Conservation (phyloP, 208 protist species). For the Trypanosoma scelopori region DNA sequence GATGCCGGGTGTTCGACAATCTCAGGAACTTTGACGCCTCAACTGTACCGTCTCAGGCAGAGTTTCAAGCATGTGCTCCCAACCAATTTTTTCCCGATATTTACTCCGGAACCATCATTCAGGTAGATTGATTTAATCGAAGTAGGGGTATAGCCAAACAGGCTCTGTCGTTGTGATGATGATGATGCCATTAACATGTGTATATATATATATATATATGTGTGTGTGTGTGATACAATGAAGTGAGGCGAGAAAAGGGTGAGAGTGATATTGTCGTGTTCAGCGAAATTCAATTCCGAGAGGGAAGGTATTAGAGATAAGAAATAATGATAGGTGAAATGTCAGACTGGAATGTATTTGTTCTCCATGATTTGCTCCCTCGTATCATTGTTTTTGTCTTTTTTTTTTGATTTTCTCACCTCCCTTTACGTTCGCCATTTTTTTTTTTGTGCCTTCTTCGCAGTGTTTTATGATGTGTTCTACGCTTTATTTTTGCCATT, state of each 20-base stretch:
- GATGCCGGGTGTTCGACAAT: conserved; percentile 75
- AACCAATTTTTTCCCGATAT: conserved; percentile 85
- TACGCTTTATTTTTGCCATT: conserved; percentile 18
- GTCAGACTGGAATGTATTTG: background rate
- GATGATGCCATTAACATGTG: too few species aligned
- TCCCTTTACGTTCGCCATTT: conserved; percentile 21
- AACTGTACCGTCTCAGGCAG: conserved; percentile 57
- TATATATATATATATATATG: too few species aligned
- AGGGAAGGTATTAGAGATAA: background rate
- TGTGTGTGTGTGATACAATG: background rate
- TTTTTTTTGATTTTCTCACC: conserved; percentile 10
- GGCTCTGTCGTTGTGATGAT: too few species aligned
- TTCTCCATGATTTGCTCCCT: background rate
- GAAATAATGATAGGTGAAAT: background rate
- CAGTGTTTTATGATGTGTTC: conserved; percentile 1
- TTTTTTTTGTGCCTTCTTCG: conserved; percentile 8
- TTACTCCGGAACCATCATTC: conserved; percentile 72
- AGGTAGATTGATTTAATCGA: conserved; percentile 30
- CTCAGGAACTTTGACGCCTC: conserved; percentile 61
- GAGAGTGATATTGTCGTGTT: too few species aligned
- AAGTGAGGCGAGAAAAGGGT: too few species aligned
- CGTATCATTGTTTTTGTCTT: background rate
- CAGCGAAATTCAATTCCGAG: too few species aligned
- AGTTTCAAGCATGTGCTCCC: conserved; percentile 68
- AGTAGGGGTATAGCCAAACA: too few species aligned